Evolutionary conservation across 371 early-diverging fungal genomes (phyloP).

Genomic region (Chytridium lagenaria): DNA sequence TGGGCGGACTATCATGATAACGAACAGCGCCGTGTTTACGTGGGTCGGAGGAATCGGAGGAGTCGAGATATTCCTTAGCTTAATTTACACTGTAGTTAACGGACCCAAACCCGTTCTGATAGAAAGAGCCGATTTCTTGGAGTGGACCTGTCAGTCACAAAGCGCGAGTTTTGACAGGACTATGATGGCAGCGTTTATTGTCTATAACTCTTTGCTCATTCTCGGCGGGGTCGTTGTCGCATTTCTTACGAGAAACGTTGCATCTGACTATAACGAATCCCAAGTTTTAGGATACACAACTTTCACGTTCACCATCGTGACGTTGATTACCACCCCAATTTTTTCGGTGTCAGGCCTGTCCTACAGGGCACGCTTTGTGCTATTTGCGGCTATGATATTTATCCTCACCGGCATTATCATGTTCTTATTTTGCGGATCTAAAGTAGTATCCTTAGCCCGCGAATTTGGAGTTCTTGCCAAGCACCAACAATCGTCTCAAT

Average conservation of each 20-base stretch:
- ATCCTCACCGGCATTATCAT: neutral
- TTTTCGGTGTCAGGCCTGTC: neutral
- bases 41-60: neutral
- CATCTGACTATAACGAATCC: neutral
- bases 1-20: neutral
- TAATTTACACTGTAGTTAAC: neutral
- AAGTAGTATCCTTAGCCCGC: neutral
- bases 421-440: neutral
- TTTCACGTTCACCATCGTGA: neutral
- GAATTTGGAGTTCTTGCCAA: neutral
- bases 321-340: neutral
- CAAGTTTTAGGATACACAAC: neutral
- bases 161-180: neutral
- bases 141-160: neutral
- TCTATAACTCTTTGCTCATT: neutral
- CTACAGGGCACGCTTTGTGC: neutral
- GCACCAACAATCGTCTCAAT: too few species aligned
- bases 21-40: neutral
- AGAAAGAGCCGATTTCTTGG: neutral
- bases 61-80: neutral
- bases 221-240: neutral
- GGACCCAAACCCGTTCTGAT: neutral
- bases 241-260: neutral
- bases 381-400: neutral
- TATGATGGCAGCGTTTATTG: neutral